Evolutionary conservation across 2,329 filamentous ascomycete species (phyloP).

Genomic region (Penicillium palitans): DNA sequence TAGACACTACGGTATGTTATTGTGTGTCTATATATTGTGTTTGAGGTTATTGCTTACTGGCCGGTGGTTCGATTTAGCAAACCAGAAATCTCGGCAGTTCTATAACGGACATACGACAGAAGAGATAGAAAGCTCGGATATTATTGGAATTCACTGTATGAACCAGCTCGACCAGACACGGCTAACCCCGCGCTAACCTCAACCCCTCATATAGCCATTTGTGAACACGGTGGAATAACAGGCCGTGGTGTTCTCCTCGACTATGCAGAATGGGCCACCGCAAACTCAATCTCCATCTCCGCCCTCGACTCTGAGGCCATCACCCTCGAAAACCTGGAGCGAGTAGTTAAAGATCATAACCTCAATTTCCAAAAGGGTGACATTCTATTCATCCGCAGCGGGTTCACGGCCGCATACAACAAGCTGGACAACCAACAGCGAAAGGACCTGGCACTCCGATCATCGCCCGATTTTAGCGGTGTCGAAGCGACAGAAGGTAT

Average conservation of each 20-base stretch:
- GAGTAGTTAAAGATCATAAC: constrained; percentile 17
- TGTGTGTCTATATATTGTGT: no score
- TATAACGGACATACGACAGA: constrained; percentile 27
- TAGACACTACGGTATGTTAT: constrained; percentile 24
- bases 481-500: constrained; percentile 37
- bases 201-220: constrained; percentile 13
- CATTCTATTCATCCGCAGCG: constrained; percentile 26
- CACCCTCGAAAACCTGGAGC: constrained; percentile 16
- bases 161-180: neutral
- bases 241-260: constrained; percentile 25
- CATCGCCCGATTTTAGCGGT: constrained; percentile 29
- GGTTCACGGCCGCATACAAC: constrained; percentile 25
- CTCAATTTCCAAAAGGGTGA: constrained; percentile 23
- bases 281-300: constrained; percentile 19
- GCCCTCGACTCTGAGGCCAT: constrained; percentile 22
- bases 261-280: constrained; percentile 24
- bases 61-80: constrained; percentile 10
- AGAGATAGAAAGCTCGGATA: constrained; percentile 23
- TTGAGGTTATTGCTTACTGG: neutral
- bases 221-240: constrained; percentile 26
- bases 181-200: neutral
- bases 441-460: constrained; percentile 19
- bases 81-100: constrained; percentile 22
- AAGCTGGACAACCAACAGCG: constrained; percentile 16
- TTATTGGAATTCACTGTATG: constrained; percentile 24